Evolutionary conservation across 495 filamentous ascomycete genomes (phyloP), one percentile per base, ranked within the genome.

Genomic region (Penicillium lagena): DNA sequence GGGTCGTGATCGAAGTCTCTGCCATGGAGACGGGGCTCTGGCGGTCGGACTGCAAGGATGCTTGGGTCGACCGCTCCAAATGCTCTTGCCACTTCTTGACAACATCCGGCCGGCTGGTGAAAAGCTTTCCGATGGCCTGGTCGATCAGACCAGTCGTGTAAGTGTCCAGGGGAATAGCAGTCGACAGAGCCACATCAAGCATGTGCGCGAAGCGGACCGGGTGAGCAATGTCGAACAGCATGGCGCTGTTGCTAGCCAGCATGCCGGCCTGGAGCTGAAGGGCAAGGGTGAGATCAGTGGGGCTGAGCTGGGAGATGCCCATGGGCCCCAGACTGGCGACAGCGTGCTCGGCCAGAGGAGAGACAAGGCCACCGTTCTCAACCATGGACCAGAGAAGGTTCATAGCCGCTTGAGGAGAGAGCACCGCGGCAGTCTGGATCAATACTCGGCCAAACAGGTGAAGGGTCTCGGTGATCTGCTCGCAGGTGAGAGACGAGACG

Each of bases 381-480:
- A 82, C 61, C 87, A 96, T 94, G 55, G 80, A 86, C 65, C 79
- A 76, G 7, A 89, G 63, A 33, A 85, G 65, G 43, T 75, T 73
- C 71, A 82, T 77, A 50, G 65, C 74, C 33, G 78, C 74, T 40
- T 71, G 63, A 17, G 78, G 59, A 7, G 78, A 72, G 35, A 77
- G 61, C n/a, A 72, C 50, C 39, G 70, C 61, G 35, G 59, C 64
- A 37, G 66, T 67, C 55, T 70, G 70, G 33, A 70, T 60, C 41
- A 84, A 62, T 46, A 79, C 70, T 10, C 64, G 67, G 38, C 74
- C 78, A 40, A 96, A 79, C 52, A 95, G 85, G 52, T 91, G 85
- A 42, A 87, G 72, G 12, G 81, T 86, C 59, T 96, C 91, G 52
- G 95, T 91, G 39, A 95, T 85, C 64, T 90, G 83, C 51, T 91